These are phyloP conservation scores for Diplodia sapinea DNA, from an alignment of 2,329 filamentous ascomycete genomes.

Conservation along the genomic window DNA sequence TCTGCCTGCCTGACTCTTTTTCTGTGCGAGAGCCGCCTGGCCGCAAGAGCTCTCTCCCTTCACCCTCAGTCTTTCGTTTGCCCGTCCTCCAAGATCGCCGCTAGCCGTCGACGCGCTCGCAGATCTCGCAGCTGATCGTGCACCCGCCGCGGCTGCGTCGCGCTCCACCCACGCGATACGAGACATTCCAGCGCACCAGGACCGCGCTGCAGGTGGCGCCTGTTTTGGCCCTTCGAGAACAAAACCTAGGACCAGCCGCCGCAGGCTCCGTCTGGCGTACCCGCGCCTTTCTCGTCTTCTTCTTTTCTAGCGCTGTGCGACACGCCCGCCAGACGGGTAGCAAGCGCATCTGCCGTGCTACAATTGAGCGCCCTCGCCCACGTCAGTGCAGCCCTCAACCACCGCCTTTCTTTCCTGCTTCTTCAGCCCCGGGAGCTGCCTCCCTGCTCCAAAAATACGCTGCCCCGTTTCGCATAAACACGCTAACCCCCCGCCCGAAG, in stretches of 20 bases:
- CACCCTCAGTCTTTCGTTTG: conserved; percentile 1
- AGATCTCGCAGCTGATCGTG: conserved; percentile 19
- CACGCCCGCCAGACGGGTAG: conserved; percentile 26
- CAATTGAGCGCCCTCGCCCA: conserved; percentile 18
- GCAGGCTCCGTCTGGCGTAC: not conserved
- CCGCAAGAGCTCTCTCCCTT: not conserved
- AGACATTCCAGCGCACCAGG: conserved; percentile 14
- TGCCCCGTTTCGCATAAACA: conserved; percentile 20
- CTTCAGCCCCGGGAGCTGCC: not conserved
- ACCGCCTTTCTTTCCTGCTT: conserved; percentile 15
- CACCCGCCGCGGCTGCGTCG: conserved; percentile 8
- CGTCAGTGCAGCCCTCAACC: conserved; percentile 20
- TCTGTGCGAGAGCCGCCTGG: not conserved
- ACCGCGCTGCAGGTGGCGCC: conserved; percentile 22
- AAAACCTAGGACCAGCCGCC: not conserved
- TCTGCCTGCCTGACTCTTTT: not conserved
- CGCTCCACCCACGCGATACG: conserved; percentile 24
- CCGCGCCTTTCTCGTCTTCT: conserved; percentile 7
- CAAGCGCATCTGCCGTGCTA: conserved; percentile 27
- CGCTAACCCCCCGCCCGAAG: conserved; percentile 19
- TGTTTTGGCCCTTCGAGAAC: conserved; percentile 22
- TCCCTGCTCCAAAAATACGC: not conserved
- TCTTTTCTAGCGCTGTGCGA: conserved; percentile 26
- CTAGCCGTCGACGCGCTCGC: conserved; percentile 9
- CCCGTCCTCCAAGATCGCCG: not conserved